Evolutionary conservation across 805 yeast genomes (phyloP).

Genomic region (Candida stauntonica): DNA sequence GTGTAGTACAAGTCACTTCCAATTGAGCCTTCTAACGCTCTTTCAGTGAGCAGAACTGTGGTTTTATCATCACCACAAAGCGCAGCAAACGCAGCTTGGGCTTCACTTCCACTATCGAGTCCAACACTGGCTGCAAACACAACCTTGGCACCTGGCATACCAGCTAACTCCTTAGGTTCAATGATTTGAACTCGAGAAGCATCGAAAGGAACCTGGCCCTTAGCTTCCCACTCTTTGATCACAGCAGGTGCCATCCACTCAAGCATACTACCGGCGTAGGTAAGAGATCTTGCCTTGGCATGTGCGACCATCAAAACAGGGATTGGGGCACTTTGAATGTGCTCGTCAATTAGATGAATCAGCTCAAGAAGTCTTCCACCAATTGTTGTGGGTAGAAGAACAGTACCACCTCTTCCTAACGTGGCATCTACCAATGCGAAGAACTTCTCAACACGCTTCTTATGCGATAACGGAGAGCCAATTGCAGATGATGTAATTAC

Average conservation of each 20-base stretch:
- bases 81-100: conserved; percentile 46
- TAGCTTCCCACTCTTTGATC: conserved; percentile 78
- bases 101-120: conserved; percentile 56
- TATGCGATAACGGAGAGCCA: conserved; percentile 62
- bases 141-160: conserved; percentile 66
- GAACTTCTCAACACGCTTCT: conserved; percentile 59
- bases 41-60: conserved; percentile 73
- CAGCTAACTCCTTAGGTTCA: conserved; percentile 50
- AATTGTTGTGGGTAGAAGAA: conserved; percentile 74
- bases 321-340: conserved; percentile 41
- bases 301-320: conserved; percentile 77
- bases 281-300: conserved; percentile 71
- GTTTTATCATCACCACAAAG: conserved; percentile 63
- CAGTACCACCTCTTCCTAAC: conserved; percentile 72
- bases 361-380: conserved; percentile 82
- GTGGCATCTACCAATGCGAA: conserved; percentile 60
- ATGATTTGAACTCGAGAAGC: conserved; percentile 56
- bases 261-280: conserved; percentile 81
- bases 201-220: conserved; percentile 75
- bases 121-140: conserved; percentile 73
- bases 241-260: conserved; percentile 95
- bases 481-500: conserved; percentile 68
- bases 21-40: conserved; percentile 43
- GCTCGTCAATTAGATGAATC: conserved; percentile 66
- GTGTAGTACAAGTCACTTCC: conserved; percentile 46